phyloP scores from a whole-genome alignment of 805 yeast genomes.

The Ogataea ganodermae region DNA sequence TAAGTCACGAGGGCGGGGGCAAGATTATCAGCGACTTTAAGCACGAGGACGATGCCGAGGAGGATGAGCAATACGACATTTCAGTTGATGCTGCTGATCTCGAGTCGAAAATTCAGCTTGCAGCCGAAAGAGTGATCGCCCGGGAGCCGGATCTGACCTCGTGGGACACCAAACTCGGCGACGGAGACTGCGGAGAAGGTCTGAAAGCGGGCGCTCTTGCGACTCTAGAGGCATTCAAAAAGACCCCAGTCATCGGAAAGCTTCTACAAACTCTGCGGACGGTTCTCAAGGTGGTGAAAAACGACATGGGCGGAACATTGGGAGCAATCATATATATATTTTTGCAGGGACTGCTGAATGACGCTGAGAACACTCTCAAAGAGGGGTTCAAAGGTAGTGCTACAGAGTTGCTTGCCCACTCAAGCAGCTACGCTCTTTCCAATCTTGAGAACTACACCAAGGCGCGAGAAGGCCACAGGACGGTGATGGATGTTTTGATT shows the following conservation, averaged over 20 bases:
- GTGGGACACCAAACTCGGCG: slow-evolving; percentile 47
- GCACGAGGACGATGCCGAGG: slow-evolving; percentile 31
- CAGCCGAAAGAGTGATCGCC: slow-evolving; percentile 33
- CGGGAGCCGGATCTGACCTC: slow-evolving; percentile 40
- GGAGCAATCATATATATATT: slow-evolving; percentile 41
- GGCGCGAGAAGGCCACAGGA: slow-evolving; percentile 42
- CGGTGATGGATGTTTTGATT: slow-evolving; percentile 43
- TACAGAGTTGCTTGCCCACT: slow-evolving; percentile 25
- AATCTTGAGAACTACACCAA: slow-evolving; percentile 37
- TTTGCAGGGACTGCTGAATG: slow-evolving; percentile 22
- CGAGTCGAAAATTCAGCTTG: slow-evolving; percentile 25
- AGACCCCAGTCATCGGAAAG: slow-evolving; percentile 29
- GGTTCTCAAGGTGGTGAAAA: slow-evolving; percentile 34
- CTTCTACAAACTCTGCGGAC: slow-evolving; percentile 29
- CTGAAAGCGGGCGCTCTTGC: slow-evolving; percentile 38
- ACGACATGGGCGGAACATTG: slow-evolving; percentile 43
- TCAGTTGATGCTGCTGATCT: slow-evolving; percentile 21
- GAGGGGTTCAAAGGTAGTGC: slow-evolving; percentile 6
- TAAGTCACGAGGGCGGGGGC: slow-evolving; percentile 21
- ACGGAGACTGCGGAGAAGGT: slow-evolving; percentile 46
- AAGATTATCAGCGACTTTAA: slow-evolving; percentile 33
- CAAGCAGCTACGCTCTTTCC: slow-evolving; percentile 31
- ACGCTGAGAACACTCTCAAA: slow-evolving; percentile 32
- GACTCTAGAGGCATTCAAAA: slow-evolving; percentile 28
- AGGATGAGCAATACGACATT: slow-evolving; percentile 22